Base-by-base conservation (phyloP, 2,329 filamentous ascomycete genomes). In the Tolypocladium nubicola region DNA sequence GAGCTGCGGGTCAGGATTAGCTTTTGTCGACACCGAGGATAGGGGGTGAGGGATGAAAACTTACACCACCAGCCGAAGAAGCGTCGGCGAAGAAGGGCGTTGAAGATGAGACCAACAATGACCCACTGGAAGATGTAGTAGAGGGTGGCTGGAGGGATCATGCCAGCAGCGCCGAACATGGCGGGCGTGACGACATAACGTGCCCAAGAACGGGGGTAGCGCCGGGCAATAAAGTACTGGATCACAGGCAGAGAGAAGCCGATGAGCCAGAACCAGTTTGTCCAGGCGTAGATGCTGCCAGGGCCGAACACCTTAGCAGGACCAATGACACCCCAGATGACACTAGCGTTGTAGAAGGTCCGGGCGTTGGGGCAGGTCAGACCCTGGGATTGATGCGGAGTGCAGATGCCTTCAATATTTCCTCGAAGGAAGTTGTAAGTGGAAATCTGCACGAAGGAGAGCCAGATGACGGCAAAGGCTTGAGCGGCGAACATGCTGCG, bases 301-400 rank as follows among this genome's bases (percentile, higher is more conserved):
- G 62, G 62, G 16, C 70, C 69, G 56, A 71, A 71, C 40, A 72
- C 68, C 53, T 64, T 63, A 41, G 57, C 62, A 2, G 71, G 71
- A 1, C 71, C 83, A 57, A 86, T 82, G 21, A 82, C 74, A 58
- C 83, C 83, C 83, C 82, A 84, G 57, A 84, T 78, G 7, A 84
- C 75, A 23, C 79, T 82, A 33, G 78, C 79, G 30, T 80, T 83
- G 71, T 81, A 85, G 66, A 85, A 85, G 0, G 83, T 81, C 30
- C 76, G 76, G 19, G 79, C 79, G 40, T 76, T 75, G 10, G 83
- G 82, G 64, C 82, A 85, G 26, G 72, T 80, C 63, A 83, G 79
- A 54, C 78, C 76, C 63, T 78, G 76, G 1, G 65, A 37, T 61
- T 84, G 79, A 0, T 73, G 41, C 0, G 64, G 56, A 1, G 72